phyloP scores from a whole-genome alignment of 106 monocot genomes.

The Narthecium ossifragum region DNA sequence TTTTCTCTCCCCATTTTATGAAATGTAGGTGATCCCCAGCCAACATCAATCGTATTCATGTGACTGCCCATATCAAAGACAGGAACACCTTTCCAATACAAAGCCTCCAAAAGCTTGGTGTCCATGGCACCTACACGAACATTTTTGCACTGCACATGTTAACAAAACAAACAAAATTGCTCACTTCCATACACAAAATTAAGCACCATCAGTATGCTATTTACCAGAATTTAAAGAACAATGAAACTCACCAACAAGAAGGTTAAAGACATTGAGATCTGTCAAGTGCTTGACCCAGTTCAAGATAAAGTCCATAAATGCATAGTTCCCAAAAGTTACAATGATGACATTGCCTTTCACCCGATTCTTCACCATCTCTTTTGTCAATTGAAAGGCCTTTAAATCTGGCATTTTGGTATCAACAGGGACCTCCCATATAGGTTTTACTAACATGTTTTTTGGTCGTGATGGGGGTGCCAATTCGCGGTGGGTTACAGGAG shows the following conservation, averaged over 20 bases:
- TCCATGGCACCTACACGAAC: slow-evolving; percentile 77
- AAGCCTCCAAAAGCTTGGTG: slow-evolving; percentile 62
- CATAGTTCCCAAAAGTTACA: slow-evolving; percentile 92
- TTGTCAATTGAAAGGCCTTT: slow-evolving; percentile 56
- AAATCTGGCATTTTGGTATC: slow-evolving; percentile 47
- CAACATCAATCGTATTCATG: slow-evolving; percentile 77
- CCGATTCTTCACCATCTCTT: slow-evolving; percentile 49
- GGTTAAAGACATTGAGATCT: slow-evolving; percentile 70
- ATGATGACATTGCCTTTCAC: slow-evolving; percentile 72
- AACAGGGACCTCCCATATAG: slow-evolving; percentile 68
- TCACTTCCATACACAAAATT: too few species aligned
- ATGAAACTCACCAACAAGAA: slow-evolving; percentile 69
- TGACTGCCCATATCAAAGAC: slow-evolving; percentile 93
- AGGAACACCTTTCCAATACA: slow-evolving; percentile 93
- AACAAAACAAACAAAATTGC: neutral
- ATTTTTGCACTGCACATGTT: neutral
- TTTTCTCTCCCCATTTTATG: slow-evolving; percentile 98
- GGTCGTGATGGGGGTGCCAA: neutral
- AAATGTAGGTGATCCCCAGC: slow-evolving; percentile 88
- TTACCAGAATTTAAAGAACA: neutral
- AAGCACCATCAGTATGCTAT: too few species aligned
- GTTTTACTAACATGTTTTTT: slow-evolving; percentile 24
- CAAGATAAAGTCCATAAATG: slow-evolving; percentile 88
- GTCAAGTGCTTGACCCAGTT: slow-evolving; percentile 94
- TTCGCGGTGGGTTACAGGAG: neutral